Evolutionary conservation across 2,329 filamentous ascomycete genomes (phyloP), one percentile per base, ranked within the genome.

Genomic region (Lachnellula arida): DNA sequence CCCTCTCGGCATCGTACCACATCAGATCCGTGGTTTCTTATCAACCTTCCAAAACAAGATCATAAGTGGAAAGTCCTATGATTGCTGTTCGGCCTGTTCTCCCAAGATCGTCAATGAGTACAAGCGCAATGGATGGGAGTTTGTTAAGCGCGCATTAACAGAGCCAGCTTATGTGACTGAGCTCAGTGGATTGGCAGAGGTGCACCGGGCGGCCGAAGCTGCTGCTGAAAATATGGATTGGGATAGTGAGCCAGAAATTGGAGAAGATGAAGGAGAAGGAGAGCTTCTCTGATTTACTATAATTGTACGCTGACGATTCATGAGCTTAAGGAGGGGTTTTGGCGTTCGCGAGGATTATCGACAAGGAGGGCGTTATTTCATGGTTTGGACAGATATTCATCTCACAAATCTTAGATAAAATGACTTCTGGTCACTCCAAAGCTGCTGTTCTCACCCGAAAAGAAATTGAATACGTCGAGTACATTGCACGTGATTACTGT

Each of bases 41-140:
- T 82, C 84, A 35, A 87, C 79, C 3, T 94, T 90, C 71, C 82
- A 85, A 66, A 91, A 87, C 61, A 78, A 92, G 57, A 77, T 87
- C 39, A 85, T 94, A 62, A 83, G 81, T 52, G 89, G 89, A 8
- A 79, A 83, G 63, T 87, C 88, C 0, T 95, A 92, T 70, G 85
- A 91, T 55, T 86, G 85, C 70, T 95, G 90, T 72, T 91, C 88
- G 49, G 90, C 88, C 2, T 95, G 90, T 67, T 90, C 87, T 60
- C 80, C 81, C 35, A 82, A 79, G 44, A 84, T 95, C 28, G 71
- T 93, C 1, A 76, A 79, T 0, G 82, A 83, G 1, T 94, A 92
- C 68, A 78, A 82, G 46, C 70, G 73, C 2, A 81, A 86, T 46
- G 86, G 85, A 0, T 95, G 89, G 89, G 81, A 76, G 0, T 95